Base-by-base conservation (phyloP, 805 yeast species). In the Wickerhamiella dianesei region DNA sequence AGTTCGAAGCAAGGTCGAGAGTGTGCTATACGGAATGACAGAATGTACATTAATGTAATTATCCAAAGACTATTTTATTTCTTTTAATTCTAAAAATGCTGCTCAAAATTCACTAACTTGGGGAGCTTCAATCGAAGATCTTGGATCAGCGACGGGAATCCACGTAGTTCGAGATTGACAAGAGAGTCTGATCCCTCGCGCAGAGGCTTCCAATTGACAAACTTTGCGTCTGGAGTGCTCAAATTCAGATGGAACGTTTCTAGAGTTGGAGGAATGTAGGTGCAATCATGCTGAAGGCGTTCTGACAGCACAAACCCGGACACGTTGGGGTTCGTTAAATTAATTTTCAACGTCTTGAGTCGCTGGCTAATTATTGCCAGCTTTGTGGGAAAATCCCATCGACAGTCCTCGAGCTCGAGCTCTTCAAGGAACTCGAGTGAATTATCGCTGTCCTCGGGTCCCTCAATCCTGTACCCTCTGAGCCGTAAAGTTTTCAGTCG, bases 11-110 rank as follows among this genome's bases (percentile, higher is more conserved):
- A 82, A 82, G 49, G 96, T 89, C 8, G 97, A 89, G 63, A 85
- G 81, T 61, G 88, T 85, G n/a, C 83, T 92, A 79, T 92, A 87
- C 59, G 97, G 98, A 0, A 70, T 89, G 46, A 87, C 67, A 4
- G 82, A 77, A 16, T 57, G 60, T 39, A 35, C 41, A 12, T 46
- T 56, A 16, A 39, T 39, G 41, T 39, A 39, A 18, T 9, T n/a
- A n/a, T n/a, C 5, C 8, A 36, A 36, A n/a, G 19, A 36, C 14
- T n/a, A 5, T n/a, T 6, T 6, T 36, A n/a, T n/a, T 36, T n/a
- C 6, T 36, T n/a, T 36, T 36, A 9, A 16, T 42, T 16, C 4
- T 29, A 16, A 13, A 9, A 32, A 16, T n/a, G 4, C 40, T 40
- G 47, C n/a, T 35, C 35, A 2, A 39, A 36, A 12, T 40, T 21